Base-by-base conservation (phyloP, 257 asterid genomes). In the Lantana camara region DNA sequence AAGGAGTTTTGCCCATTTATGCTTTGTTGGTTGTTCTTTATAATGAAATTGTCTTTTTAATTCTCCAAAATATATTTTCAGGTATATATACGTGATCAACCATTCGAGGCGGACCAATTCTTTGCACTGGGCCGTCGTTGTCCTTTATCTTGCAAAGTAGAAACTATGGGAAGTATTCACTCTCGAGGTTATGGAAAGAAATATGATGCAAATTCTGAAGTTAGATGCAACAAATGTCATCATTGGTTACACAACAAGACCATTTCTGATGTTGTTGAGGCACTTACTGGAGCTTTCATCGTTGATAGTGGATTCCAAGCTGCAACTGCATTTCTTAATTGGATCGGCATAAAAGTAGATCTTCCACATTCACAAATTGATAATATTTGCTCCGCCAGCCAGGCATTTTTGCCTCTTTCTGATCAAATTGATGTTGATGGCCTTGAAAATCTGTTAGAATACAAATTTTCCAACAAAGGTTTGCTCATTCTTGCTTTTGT, bases 401-500 rank as follows among this genome's bases (percentile, higher is more conserved):
- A 73, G 48, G 55, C 37, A 54, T 88, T 90, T 79, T 79, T 77
- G 75, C 74, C 89, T 12, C 82, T 88, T 68, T 76, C 91, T 52
- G 63, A 67, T 81, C 71, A 73, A 77, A 84, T 78, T 29, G 83
- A 94, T 63, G 46, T 81, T 30, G 54, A 71, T 21, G 73, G 80
- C 68, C 78, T 90, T 60, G 99, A 94, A 75, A 70, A 61, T 72
- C 21, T 60, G 54, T 62, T 90, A 55, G 79, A 79, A 27, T 80
- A 90, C 82, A 49, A 77, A 11, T 94, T 94, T 67, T 17, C 63
- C 56, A 80, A 90, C 21, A 90, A 84, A 72, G 99, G 99, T 63
- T 76, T 94, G 80, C 95, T 90, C 58, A 82, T 88, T 71, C 99
- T 88, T 83, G 99, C 99, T 55, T 90, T 94, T 64, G 73, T 90